phyloP scores from a whole-genome alignment of 1,139 yeast species.

The Geotrichum fermentans region DNA sequence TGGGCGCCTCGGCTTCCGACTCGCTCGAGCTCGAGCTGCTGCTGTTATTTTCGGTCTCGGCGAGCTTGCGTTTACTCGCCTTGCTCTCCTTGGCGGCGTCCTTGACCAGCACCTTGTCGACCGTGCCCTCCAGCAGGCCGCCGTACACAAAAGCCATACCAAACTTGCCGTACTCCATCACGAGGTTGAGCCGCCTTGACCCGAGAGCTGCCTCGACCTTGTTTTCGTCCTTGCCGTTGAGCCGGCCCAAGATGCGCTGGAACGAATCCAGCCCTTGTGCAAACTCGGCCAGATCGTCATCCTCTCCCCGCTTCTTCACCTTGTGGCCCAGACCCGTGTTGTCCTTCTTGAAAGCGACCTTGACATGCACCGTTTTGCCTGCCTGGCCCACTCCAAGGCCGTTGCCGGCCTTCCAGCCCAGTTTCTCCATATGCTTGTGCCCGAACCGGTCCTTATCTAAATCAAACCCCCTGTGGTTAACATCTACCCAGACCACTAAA shows the following conservation, averaged over 20 bases:
- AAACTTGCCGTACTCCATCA: constrained; percentile 72
- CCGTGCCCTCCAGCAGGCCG: constrained; percentile 74
- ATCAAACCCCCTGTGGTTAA: neutral
- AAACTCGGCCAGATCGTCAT: constrained; percentile 59
- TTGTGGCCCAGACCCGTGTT: constrained; percentile 76
- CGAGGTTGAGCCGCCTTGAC: constrained; percentile 42
- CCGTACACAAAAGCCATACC: constrained; percentile 86
- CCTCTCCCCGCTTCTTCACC: constrained; percentile 52
- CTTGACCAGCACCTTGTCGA: constrained; percentile 51
- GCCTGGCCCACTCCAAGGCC: constrained; percentile 67
- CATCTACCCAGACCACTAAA: neutral
- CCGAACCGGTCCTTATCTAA: constrained; percentile 72
- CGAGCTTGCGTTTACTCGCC: constrained; percentile 31
- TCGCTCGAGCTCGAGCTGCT: constrained; percentile 31
- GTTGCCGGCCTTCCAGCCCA: constrained; percentile 90
- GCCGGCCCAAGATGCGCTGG: constrained; percentile 80
- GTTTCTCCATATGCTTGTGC: constrained; percentile 69
- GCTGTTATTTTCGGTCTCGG: constrained; percentile 32
- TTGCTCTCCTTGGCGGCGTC: constrained; percentile 31
- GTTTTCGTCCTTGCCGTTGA: constrained; percentile 44
- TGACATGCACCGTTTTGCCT: constrained; percentile 74
- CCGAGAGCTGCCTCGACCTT: constrained; percentile 32
- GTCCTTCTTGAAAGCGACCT: constrained; percentile 75
- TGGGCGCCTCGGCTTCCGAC: constrained; percentile 32
- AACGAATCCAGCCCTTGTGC: constrained; percentile 90